phyloP scores from a whole-genome alignment of 257 asterid species.

The Rehmannia glutinosa region DNA sequence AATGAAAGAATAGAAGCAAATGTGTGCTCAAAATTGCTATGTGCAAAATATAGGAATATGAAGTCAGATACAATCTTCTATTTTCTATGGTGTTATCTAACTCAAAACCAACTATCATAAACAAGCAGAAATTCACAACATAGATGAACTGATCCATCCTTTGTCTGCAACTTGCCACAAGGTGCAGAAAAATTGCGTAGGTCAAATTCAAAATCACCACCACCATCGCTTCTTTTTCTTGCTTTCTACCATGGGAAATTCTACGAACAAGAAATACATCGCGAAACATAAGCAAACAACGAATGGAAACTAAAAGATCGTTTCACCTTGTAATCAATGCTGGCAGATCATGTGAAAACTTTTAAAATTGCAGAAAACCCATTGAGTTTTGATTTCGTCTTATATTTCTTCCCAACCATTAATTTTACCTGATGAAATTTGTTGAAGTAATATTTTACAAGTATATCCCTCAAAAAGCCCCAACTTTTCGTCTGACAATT shows the following conservation, averaged over 20 bases:
- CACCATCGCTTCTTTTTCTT: conserved; percentile 65
- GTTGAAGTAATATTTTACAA: too few species aligned
- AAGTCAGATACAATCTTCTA: not conserved
- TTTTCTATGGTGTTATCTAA: not conserved
- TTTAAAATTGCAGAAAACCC: too few species aligned
- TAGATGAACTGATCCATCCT: not conserved
- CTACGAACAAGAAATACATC: conserved; percentile 25
- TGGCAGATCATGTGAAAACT: not conserved
- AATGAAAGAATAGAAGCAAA: conserved; percentile 12
- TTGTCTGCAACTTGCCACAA: not conserved
- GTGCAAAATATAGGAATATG: not conserved
- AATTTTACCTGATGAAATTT: too few species aligned
- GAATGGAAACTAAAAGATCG: too few species aligned
- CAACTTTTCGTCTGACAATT: too few species aligned
- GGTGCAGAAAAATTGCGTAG: not conserved
- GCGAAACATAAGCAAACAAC: not conserved
- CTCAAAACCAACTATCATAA: not conserved
- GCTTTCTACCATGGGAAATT: conserved; percentile 42
- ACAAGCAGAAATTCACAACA: not conserved
- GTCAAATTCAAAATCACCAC: conserved; percentile 27
- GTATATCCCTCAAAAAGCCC: too few species aligned
- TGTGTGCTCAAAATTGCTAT: conserved; percentile 13
- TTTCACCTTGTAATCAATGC: not conserved
- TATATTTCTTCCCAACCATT: too few species aligned
- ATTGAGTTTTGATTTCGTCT: too few species aligned